Base-by-base conservation (phyloP, 441 rosid genomes). In the Erodium moschatum region DNA sequence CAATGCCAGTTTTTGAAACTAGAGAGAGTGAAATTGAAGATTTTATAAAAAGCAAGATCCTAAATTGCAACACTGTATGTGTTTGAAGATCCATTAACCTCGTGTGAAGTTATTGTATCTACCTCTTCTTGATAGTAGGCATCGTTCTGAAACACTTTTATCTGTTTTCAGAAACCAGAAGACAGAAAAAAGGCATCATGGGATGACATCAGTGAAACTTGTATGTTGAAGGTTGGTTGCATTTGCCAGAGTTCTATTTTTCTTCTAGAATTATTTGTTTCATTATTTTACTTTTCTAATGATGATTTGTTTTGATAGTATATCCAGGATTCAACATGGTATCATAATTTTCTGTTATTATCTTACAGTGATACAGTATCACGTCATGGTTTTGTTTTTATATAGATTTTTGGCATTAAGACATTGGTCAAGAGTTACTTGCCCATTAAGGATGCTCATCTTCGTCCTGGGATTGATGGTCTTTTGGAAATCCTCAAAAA, bases 1-100 rank as follows among this genome's bases (percentile, higher is more conserved):
- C 99, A 2, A 89, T 89, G 93, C 89, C 99, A 1, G 96, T 95
- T 77, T 95, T 92, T 74, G 99, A 95, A 79, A 95, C 99, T 69
- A 88, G 99, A 79, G 98, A 90, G 81, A 82, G 74, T 31, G 98
- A 95, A 80, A 83, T 92, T 72, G 87, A 83, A 70, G 95, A 90
- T 68, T 92, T 86, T 73, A 84, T 95, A 70, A 84, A 72, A 79
- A 83, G 73, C 90, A 84, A 90, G 74, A 95, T 95, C 78, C 85
- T 95, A 64, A 75, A 77, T 24, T 68, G 80, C 76, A 74, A 72
- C 76, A 81, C 78, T 82, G 98, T 90, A 92, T 76, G 91, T 58
- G 52, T 69, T 69, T 24, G 69, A 66, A 69, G 70, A 63, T 78
- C 69, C 67, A 72, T 65, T 78, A n/a, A 69, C 71, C 60, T 67